Conservation (phyloP, 768 basidiomycete species). For the Daedaleopsis nitida region DNA sequence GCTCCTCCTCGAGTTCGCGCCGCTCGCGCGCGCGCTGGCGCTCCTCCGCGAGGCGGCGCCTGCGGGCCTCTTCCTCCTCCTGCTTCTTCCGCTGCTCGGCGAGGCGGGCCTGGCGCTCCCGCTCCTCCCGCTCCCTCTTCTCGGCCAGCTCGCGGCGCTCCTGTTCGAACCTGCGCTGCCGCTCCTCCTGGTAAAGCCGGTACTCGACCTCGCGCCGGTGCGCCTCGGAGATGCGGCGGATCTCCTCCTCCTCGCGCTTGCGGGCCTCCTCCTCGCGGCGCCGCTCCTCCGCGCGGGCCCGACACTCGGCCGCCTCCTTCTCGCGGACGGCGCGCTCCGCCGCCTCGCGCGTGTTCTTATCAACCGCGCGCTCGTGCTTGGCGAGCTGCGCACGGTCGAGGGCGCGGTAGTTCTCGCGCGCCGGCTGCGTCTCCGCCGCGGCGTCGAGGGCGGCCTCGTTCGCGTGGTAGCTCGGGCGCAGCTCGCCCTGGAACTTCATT, state of each 20-base stretch:
- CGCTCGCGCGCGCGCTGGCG: background rate
- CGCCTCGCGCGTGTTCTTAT: background rate
- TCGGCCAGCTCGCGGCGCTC: background rate
- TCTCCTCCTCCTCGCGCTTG: constrained; percentile 3
- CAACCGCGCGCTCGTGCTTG: background rate
- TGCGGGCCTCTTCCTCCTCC: background rate
- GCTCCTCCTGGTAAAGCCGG: background rate
- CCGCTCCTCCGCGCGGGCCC: background rate
- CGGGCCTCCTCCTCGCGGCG: background rate
- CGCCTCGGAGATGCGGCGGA: constrained; percentile 2
- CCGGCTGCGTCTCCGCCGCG: background rate
- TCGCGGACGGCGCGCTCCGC: background rate
- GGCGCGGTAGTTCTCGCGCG: background rate
- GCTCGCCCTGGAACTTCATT: constrained; percentile 6
- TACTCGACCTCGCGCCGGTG: background rate
- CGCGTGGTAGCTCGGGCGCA: constrained; percentile 10
- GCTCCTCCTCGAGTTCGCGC: background rate
- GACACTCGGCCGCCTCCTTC: background rate
- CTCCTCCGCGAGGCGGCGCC: background rate
- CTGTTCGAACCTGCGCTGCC: background rate
- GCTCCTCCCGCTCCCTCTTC: background rate
- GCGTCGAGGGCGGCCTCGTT: constrained; percentile 6
- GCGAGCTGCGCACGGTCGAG: background rate
- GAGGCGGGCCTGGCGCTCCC: background rate
- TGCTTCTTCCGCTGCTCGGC: background rate